Evolutionary conservation across 2,329 filamentous ascomycete species (phyloP), one percentile per base, ranked within the genome.

Genomic region (Leptosphaerulina australis): DNA sequence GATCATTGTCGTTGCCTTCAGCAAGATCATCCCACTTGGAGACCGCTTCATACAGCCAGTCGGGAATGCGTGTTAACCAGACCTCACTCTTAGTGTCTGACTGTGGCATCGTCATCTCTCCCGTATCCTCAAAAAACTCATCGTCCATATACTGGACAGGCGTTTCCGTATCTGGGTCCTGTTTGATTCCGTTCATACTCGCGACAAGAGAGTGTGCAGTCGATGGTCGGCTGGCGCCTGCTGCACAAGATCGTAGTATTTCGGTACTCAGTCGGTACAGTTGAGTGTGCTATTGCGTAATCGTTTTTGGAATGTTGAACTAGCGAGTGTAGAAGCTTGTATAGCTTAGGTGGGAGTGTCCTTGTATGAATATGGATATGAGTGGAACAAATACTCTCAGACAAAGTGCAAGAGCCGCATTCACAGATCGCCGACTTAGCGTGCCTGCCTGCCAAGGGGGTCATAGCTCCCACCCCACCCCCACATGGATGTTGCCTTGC

Each of bases 71-170:
- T 55, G 72, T 66, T 35, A 73, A 54, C 70, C 69, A 74, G 33
- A 74, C 61, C 36, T 69, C 63, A 20, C 60, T 59, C 44, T 67
- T 55, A 10, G 56, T 47, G 28, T 59, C 60, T 34, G 60, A 60
- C 44, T 53, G 41, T 6, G 70, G 71, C 31, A 75, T 63, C 17
- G 60, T 61, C 50, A 76, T 71, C 58, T 76, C 75, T 47, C 74
- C 75, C 4, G 72, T 75, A 41, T 77, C 74, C 47, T 77, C 75
- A 58, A 73, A 75, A 50, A 74, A 71, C 37, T 75, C 73, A 34
- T 74, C 73, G 49, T 74, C 73, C 62, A 72, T 67, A 56, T 69
- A 70, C 35, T 67, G 66, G 35, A 63, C 58, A 11, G 63, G 64
- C 36, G 59, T 61, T n/a, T 59, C 58, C 33, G 64, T 55, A 22